Conservation (phyloP, 2,329 filamentous ascomycete genomes). For the Pyrenophora seminiperda region DNA sequence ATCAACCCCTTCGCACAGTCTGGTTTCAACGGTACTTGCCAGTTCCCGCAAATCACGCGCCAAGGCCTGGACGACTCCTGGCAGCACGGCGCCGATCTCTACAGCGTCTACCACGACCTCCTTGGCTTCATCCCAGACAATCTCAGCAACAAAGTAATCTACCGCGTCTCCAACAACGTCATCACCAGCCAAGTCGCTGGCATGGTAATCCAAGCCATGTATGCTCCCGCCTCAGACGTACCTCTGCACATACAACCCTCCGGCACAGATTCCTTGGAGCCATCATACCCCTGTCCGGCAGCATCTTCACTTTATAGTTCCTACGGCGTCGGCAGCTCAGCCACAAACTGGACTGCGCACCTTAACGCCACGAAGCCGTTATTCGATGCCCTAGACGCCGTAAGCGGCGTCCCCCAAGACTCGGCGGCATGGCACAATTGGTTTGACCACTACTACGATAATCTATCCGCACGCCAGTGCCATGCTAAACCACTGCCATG, state of each 20-base stretch:
- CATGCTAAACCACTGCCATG: slow-evolving; percentile 76
- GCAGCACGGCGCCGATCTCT: slow-evolving; percentile 77
- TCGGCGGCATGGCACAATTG: slow-evolving; percentile 69
- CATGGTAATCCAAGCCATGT: slow-evolving; percentile 74
- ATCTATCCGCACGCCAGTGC: slow-evolving; percentile 78
- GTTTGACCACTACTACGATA: slow-evolving; percentile 86
- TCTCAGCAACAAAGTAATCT: slow-evolving; percentile 57
- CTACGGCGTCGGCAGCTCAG: slow-evolving; percentile 53
- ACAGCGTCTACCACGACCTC: slow-evolving; percentile 73
- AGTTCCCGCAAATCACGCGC: slow-evolving; percentile 80
- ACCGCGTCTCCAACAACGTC: slow-evolving; percentile 78
- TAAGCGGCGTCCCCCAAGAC: slow-evolving; percentile 66
- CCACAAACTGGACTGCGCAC: slow-evolving; percentile 66
- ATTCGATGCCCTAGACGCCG: slow-evolving; percentile 65
- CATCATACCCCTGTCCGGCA: slow-evolving; percentile 68
- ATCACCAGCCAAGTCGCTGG: slow-evolving; percentile 82
- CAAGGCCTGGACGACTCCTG: slow-evolving; percentile 74
- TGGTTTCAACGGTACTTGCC: slow-evolving; percentile 75
- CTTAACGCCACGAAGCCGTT: slow-evolving; percentile 62
- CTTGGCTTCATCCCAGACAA: slow-evolving; percentile 68
- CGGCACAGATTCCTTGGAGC: slow-evolving; percentile 74
- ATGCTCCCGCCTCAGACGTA: slow-evolving; percentile 15
- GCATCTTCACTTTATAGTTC: slow-evolving; percentile 54
- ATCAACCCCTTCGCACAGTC: slow-evolving; percentile 69
- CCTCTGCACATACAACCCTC: slow-evolving; percentile 55